These are phyloP conservation scores for Lavandula angustifolia DNA, from an alignment of 257 asterid genomes.

Conservation along the genomic window DNA sequence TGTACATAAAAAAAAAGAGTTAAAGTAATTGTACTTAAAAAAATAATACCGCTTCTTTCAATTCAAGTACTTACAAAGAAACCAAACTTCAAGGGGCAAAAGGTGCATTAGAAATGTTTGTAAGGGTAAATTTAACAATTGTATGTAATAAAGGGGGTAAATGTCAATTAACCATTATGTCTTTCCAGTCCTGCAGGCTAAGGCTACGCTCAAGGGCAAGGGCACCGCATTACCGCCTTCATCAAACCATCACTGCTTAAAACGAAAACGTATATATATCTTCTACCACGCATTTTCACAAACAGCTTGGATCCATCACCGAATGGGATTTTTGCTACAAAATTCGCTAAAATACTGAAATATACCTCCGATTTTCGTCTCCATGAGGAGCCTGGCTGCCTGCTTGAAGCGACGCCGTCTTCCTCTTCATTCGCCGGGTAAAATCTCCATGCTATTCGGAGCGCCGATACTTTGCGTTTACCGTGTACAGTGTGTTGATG, in stretches of 20 bases:
- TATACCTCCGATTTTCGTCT: slow-evolving; percentile 21
- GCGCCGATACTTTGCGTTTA: not conserved
- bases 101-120: too few relatives aligned
- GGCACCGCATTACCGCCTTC: slow-evolving; percentile 21
- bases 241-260: not conserved
- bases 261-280: not conserved
- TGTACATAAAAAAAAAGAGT: too few relatives aligned
- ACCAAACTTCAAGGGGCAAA: too few relatives aligned
- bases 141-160: not conserved
- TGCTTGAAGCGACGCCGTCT: slow-evolving; percentile 43
- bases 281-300: slow-evolving; percentile 31
- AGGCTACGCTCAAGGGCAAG: slow-evolving; percentile 9
- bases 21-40: too few relatives aligned
- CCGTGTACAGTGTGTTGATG: not conserved
- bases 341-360: not conserved
- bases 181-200: not conserved
- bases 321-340: slow-evolving; percentile 24
- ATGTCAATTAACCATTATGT: slow-evolving; percentile 7
- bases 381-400: slow-evolving; percentile 46
- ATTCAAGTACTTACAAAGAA: too few relatives aligned
- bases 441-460: slow-evolving; percentile 18
- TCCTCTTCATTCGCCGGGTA: slow-evolving; percentile 46
- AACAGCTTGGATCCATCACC: slow-evolving; percentile 33
- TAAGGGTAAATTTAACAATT: not conserved
- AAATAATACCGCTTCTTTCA: too few relatives aligned